A percentile compares a stretch with the other conserved stretches of the same genome.
Evolutionary conservation across 2,329 filamentous ascomycete species (phyloP).

Genomic region (Penicillium griseofulvum): DNA sequence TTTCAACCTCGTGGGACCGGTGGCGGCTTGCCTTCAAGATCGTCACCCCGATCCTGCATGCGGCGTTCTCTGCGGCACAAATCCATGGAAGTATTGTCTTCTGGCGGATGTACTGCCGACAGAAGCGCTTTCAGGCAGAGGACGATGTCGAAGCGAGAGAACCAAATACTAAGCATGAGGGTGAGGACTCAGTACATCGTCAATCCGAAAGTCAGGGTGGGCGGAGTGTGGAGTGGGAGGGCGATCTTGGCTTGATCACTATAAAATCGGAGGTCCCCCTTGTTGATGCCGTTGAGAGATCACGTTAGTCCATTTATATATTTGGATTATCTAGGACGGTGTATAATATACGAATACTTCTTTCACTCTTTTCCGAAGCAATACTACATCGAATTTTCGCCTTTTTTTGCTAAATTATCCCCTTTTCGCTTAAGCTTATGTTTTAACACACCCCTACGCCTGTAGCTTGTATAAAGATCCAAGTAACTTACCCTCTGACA

Average conservation of each 20-base stretch:
- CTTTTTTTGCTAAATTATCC: neutral
- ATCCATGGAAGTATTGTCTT: conserved; percentile 46
- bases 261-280: neutral
- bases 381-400: neutral
- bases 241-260: too few relatives aligned
- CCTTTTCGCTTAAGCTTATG: too few relatives aligned
- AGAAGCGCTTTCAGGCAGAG: conserved; percentile 6
- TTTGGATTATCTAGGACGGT: neutral
- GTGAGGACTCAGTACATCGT: neutral
- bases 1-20: conserved; percentile 42
- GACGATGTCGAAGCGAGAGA: neutral
- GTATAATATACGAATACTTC: neutral
- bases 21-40: conserved; percentile 48
- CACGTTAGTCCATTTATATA: neutral
- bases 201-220: neutral
- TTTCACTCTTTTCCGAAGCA: neutral
- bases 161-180: neutral
- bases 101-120: conserved; percentile 37
- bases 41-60: conserved; percentile 44
- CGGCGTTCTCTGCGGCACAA: conserved; percentile 44
- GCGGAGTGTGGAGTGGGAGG: neutral
- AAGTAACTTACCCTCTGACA: too few relatives aligned
- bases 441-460: too few relatives aligned
- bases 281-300: too few relatives aligned
- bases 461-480: too few relatives aligned